Evolutionary conservation across 768 basidiomycete species (phyloP).

Genomic region (Cystoderma amianthinum): DNA sequence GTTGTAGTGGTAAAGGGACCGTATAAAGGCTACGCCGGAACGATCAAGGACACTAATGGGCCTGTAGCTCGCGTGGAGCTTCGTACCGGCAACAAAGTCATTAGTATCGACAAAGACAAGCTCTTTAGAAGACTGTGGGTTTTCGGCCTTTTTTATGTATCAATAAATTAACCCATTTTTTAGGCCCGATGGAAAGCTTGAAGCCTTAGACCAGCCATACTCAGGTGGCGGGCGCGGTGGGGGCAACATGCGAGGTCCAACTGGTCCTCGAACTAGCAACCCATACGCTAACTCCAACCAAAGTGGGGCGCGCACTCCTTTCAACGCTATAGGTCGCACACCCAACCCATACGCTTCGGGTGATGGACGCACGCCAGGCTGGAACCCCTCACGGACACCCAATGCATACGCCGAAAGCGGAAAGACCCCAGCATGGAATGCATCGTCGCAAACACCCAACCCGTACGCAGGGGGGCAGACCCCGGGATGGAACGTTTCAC

Average conservation of each 20-base stretch:
- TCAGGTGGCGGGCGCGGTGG: constrained; percentile 15
- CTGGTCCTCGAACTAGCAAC: constrained; percentile 19
- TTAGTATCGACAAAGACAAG: constrained; percentile 80
- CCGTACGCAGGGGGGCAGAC: constrained; percentile 60
- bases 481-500: constrained; percentile 60
- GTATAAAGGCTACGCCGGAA: constrained; percentile 85
- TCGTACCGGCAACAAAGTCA: constrained; percentile 80
- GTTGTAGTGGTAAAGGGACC: constrained; percentile 83
- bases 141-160: background rate
- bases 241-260: constrained; percentile 1
- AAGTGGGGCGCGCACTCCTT: constrained; percentile 25
- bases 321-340: constrained; percentile 36
- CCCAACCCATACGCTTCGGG: constrained; percentile 58
- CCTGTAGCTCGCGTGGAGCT: constrained; percentile 83
- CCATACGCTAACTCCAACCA: constrained; percentile 22
- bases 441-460: constrained; percentile 64
- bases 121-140: constrained; percentile 68
- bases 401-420: constrained; percentile 63
- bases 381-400: constrained; percentile 57
- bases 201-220: constrained; percentile 33
- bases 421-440: constrained; percentile 59
- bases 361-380: constrained; percentile 51
- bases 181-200: constrained; percentile 52
- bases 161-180: constrained; percentile 1
- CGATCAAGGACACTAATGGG: constrained; percentile 94